Percentiles rank a stretch among this genome's conserved stretches.
phyloP scores from a whole-genome alignment of 2,329 filamentous ascomycete species.

The Fusarium sarcochroum region DNA sequence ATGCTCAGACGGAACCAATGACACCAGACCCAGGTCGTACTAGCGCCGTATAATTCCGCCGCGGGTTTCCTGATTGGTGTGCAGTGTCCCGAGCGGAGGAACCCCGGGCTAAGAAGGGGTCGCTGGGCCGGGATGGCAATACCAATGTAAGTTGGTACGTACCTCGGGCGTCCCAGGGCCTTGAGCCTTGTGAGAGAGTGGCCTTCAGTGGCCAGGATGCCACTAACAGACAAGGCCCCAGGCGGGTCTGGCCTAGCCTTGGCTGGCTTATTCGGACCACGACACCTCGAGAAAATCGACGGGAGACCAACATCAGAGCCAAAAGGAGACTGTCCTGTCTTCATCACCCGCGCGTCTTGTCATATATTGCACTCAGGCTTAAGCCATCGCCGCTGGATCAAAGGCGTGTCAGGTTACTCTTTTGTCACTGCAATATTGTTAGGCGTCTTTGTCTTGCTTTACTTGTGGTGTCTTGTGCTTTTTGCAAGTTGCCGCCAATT shows the following conservation, averaged over 20 bases:
- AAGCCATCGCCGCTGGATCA: conserved; percentile 13
- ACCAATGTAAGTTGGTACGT: conserved; percentile 37
- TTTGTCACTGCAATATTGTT: conserved; percentile 18
- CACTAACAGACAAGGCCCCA: conserved; percentile 38
- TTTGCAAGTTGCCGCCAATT: conserved; percentile 46
- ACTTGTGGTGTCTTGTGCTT: conserved; percentile 24
- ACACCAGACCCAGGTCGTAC: conserved; percentile 38
- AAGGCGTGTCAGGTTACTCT: conserved; percentile 3
- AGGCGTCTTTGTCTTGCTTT: conserved; percentile 31
- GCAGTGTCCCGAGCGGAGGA: conserved; percentile 40
- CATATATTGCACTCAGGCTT: conserved; percentile 34
- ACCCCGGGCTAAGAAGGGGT: conserved; percentile 49
- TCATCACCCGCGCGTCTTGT: conserved; percentile 44
- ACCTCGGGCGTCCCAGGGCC: conserved; percentile 26
- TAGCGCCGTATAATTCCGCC: conserved; percentile 36
- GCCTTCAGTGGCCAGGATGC: conserved; percentile 39
- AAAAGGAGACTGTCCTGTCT: conserved; percentile 51
- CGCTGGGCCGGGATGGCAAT: conserved; percentile 27
- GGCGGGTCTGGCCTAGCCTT: conserved; percentile 40
- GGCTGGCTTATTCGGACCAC: conserved; percentile 58
- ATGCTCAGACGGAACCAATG: conserved; percentile 29
- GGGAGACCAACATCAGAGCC: conserved; percentile 52
- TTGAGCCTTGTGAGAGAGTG: conserved; percentile 33
- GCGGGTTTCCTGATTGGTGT: conserved; percentile 45
- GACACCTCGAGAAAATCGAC: conserved; percentile 58